Conservation (phyloP, 192 early-diverging fungal species). For the Coemansia sp. region DNA sequence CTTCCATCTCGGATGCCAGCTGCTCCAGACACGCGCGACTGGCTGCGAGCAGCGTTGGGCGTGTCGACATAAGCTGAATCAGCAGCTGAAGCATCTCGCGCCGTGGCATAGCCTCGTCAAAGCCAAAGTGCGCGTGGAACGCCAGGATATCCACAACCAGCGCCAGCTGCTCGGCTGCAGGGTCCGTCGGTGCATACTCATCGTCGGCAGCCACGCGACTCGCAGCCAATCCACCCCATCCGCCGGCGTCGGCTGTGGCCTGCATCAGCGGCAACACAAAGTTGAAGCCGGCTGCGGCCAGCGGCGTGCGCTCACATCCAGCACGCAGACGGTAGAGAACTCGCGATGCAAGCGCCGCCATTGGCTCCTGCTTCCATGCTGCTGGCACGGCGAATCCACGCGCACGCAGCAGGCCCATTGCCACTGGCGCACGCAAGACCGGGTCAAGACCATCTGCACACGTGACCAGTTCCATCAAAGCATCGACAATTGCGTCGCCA, state of each 20-base stretch:
- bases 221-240: slow-evolving; percentile 54
- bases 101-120: slow-evolving; percentile 55
- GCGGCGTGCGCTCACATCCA: slow-evolving; percentile 56
- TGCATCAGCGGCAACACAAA: slow-evolving; percentile 68
- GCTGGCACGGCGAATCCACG: slow-evolving; percentile 33
- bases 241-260: slow-evolving; percentile 62
- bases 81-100: slow-evolving; percentile 64
- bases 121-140: slow-evolving; percentile 60
- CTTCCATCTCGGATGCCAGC: slow-evolving; percentile 57
- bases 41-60: slow-evolving; percentile 40
- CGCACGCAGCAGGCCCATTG: slow-evolving; percentile 39
- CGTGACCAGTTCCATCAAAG: slow-evolving; percentile 58
- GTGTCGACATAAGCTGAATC: slow-evolving; percentile 63
- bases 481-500: slow-evolving; percentile 59
- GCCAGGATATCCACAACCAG: slow-evolving; percentile 65
- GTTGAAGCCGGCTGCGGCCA: slow-evolving; percentile 64
- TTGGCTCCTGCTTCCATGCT: slow-evolving; percentile 34
- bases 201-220: slow-evolving; percentile 18
- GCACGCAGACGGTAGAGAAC: slow-evolving; percentile 66
- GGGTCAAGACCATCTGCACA: slow-evolving; percentile 46
- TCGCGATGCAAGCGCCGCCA: slow-evolving; percentile 55
- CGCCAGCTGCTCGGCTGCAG: slow-evolving; percentile 62
- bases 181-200: slow-evolving; percentile 53
- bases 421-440: slow-evolving; percentile 24
- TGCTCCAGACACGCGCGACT: slow-evolving; percentile 57